phyloP scores from a whole-genome alignment of 225 moss, liverwort and hornwort genomes.

The Sphagnum tenellum region DNA sequence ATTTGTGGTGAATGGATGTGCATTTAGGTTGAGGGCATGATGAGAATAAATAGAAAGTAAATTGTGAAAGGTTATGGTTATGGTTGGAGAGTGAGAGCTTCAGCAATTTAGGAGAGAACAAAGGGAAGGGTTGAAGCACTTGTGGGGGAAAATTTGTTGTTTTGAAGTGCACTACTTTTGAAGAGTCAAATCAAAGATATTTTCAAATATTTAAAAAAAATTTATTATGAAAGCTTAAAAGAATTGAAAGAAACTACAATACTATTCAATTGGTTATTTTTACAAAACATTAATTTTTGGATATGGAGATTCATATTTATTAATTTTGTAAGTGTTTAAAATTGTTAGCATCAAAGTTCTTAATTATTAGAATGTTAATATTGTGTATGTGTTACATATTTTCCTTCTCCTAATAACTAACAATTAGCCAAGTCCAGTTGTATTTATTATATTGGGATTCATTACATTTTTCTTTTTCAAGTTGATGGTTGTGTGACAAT shows the following conservation, averaged over 20 bases:
- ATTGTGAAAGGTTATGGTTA: no score
- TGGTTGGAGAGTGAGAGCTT: no score
- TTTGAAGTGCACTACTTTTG: no score
- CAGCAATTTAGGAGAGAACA: no score
- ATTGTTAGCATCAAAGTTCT: background rate
- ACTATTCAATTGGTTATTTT: background rate
- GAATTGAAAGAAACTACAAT: background rate
- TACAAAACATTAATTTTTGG: background rate
- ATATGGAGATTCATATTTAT: background rate
- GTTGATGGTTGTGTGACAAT: no score
- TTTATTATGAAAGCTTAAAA: background rate
- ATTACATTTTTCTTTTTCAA: no score
- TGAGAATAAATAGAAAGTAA: no score
- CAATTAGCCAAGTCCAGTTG: background rate
- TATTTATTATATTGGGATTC: background rate
- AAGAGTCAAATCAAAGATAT: no score
- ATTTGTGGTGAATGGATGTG: background rate
- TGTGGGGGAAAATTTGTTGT: no score
- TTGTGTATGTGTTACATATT: background rate
- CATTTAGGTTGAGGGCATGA: no score
- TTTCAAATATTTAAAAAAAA: background rate
- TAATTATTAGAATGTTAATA: background rate
- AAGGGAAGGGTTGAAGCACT: no score
- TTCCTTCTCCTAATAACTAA: background rate
- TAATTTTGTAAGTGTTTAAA: background rate